Conservation (phyloP, 176 grass and related monocot genomes). For the Triticum timopheevii region DNA sequence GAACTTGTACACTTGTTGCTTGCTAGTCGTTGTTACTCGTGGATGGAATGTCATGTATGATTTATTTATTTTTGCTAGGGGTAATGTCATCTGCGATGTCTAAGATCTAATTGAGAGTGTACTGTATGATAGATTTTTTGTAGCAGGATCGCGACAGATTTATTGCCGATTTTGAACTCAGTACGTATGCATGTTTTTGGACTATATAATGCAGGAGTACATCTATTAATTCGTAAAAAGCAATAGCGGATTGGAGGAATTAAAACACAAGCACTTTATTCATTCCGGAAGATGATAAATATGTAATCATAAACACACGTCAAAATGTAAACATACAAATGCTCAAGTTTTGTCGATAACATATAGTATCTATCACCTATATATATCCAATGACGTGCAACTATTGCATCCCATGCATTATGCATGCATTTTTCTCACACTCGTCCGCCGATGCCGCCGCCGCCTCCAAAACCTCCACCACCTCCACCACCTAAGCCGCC, state of each 20-base stretch:
- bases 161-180: too few relatives aligned
- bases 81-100: too few relatives aligned
- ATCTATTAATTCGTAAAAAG: background rate
- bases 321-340: background rate
- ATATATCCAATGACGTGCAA: background rate
- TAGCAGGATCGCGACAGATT: too few relatives aligned
- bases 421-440: background rate
- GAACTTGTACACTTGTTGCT: background rate
- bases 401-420: too few relatives aligned
- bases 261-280: slow-evolving; percentile 15
- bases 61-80: too few relatives aligned
- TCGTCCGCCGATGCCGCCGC: background rate
- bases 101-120: too few relatives aligned
- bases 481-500: slow-evolving; percentile 7
- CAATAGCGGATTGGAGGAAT: background rate
- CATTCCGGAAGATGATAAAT: slow-evolving; percentile 10
- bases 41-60: too few relatives aligned
- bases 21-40: too few relatives aligned
- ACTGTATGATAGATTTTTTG: too few relatives aligned
- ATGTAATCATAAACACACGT: background rate
- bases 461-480: background rate
- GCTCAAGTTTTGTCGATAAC: background rate
- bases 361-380: background rate
- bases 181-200: too few relatives aligned
- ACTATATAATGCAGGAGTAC: too few relatives aligned